Evolutionary conservation across 345 rosid genomes (phyloP).

Genomic region (Stellera chamaejasme): DNA sequence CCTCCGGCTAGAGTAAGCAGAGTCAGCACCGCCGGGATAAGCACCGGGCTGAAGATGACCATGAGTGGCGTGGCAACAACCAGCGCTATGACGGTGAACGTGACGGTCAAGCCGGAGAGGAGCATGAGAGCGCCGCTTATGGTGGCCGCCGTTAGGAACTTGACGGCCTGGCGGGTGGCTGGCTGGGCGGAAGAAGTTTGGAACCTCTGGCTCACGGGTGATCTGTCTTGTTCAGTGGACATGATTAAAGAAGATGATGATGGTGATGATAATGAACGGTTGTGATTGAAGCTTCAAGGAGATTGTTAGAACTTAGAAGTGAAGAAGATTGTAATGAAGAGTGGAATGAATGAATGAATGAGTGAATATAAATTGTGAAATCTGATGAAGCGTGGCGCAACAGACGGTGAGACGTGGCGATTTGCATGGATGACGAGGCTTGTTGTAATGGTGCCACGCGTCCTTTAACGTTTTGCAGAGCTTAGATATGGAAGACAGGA

Average conservation of each 20-base stretch:
- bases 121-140: conserved; percentile 29
- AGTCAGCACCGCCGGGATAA: conserved; percentile 47
- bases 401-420: too few relatives aligned
- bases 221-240: conserved; percentile 15
- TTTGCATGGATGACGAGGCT: too few relatives aligned
- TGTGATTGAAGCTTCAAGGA: neutral
- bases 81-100: conserved; percentile 46
- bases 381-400: too few relatives aligned
- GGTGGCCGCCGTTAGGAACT: conserved; percentile 42
- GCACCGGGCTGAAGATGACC: conserved; percentile 52
- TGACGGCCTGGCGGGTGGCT: conserved; percentile 27
- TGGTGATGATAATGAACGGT: conserved; percentile 10
- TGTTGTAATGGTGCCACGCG: too few relatives aligned
- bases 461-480: too few relatives aligned
- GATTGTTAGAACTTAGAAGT: too few relatives aligned
- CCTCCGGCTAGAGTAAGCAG: conserved; percentile 24
- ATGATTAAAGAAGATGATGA: conserved; percentile 10
- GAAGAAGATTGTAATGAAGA: too few relatives aligned
- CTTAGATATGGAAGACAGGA: too few relatives aligned
- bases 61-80: conserved; percentile 48
- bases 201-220: conserved; percentile 11
- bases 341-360: too few relatives aligned
- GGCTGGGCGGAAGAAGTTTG: conserved; percentile 26
- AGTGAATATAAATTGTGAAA: too few relatives aligned
- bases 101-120: conserved; percentile 43